Conservation (phyloP, 495 filamentous ascomycete species). For the Penicillium chermesinum region DNA sequence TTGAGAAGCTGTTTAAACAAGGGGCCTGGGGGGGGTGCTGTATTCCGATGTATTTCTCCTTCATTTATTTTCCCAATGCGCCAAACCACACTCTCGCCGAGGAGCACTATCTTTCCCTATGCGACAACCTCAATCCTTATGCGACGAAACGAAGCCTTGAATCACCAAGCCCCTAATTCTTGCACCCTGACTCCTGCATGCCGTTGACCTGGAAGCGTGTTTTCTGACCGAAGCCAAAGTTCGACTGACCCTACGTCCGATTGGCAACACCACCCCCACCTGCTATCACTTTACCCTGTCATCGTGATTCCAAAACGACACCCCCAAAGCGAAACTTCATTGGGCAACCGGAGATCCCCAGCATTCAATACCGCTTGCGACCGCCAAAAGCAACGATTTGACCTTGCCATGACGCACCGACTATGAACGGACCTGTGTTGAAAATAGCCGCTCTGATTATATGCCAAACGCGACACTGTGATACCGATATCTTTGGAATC, state of each 20-base stretch:
- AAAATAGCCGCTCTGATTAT: not conserved
- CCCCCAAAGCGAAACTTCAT: not conserved
- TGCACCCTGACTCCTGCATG: not conserved
- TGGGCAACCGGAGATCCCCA: not conserved
- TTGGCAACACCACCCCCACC: not conserved
- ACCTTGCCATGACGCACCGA: not conserved
- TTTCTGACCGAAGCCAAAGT: not conserved
- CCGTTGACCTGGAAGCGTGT: not conserved
- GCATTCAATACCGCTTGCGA: not conserved
- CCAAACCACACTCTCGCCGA: not conserved
- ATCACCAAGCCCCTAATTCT: too few relatives aligned
- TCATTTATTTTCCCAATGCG: constrained; percentile 10
- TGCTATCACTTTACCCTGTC: not conserved
- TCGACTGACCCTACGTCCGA: too few relatives aligned
- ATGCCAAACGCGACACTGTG: not conserved
- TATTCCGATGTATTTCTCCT: too few relatives aligned
- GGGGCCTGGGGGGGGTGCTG: too few relatives aligned
- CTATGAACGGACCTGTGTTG: not conserved
- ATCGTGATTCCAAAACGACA: not conserved
- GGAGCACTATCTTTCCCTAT: constrained; percentile 5
- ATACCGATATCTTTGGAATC: not conserved
- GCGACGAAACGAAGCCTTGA: not conserved
- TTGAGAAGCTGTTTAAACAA: too few relatives aligned
- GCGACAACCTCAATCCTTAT: constrained; percentile 13
- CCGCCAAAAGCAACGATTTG: not conserved